phyloP scores from a whole-genome alignment of 169 alveolate species.

The Plasmodium inui region DNA sequence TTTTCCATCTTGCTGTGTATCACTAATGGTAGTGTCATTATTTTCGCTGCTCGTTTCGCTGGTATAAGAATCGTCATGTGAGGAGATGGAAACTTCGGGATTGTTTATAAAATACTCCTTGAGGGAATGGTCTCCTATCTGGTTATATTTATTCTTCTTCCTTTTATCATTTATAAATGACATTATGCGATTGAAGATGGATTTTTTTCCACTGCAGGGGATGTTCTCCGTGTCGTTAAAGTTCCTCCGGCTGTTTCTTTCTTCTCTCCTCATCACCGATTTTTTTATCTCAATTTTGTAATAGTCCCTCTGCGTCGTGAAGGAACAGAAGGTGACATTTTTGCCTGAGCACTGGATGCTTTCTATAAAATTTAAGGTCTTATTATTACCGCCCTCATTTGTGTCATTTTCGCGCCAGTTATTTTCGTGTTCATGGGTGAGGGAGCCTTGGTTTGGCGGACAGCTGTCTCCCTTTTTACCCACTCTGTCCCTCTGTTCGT shows the following conservation, averaged over 20 bases:
- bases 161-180: constrained; percentile 32
- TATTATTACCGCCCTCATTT: background rate
- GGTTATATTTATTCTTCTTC: constrained; percentile 35
- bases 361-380: constrained; percentile 40
- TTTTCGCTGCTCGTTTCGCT: constrained; percentile 67
- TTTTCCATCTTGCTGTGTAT: background rate
- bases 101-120: constrained; percentile 58
- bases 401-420: background rate
- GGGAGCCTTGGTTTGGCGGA: background rate
- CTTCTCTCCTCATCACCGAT: background rate
- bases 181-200: constrained; percentile 34
- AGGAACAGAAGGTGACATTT: constrained; percentile 55
- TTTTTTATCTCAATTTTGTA: constrained; percentile 47
- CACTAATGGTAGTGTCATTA: background rate
- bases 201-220: constrained; percentile 17
- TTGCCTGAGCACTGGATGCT: constrained; percentile 29
- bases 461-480: background rate
- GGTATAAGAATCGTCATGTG: constrained; percentile 52
- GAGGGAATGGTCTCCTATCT: constrained; percentile 16
- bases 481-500: background rate
- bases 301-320: constrained; percentile 57
- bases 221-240: background rate
- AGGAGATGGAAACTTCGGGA: constrained; percentile 2
- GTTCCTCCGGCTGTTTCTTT: background rate
- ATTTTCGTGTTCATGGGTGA: background rate